Conservation (phyloP, 176 grass and related monocot species). For the Chrysopogon serrulatus region DNA sequence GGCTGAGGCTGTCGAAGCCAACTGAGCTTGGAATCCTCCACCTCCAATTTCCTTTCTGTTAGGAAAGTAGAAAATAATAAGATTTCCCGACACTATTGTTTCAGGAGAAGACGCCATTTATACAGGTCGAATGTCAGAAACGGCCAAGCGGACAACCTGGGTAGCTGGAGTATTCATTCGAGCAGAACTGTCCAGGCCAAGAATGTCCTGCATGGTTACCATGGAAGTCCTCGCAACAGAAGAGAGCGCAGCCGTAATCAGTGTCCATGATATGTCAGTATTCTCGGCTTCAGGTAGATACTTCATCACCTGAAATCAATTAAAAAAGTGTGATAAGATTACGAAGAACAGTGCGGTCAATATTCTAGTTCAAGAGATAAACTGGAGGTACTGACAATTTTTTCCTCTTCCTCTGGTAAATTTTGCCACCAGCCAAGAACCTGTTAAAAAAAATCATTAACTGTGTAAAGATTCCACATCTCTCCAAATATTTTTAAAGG, state of each 20-base stretch:
- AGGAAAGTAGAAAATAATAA: background rate
- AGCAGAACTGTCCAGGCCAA: conserved; percentile 65
- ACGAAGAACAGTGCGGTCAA: background rate
- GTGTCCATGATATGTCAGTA: conserved; percentile 54
- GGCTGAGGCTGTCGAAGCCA: conserved; percentile 52
- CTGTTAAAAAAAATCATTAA: conserved; percentile 29
- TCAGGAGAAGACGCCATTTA: background rate
- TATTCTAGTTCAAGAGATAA: background rate
- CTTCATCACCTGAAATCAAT: conserved; percentile 55
- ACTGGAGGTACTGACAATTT: conserved; percentile 41
- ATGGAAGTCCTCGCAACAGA: conserved; percentile 75
- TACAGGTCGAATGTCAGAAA: background rate
- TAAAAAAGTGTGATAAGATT: background rate
- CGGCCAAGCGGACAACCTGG: conserved; percentile 34
- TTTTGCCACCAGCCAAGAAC: conserved; percentile 79
- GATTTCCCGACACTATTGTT: background rate
- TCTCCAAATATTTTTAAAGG: background rate
- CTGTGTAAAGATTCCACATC: background rate
- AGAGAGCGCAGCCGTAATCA: conserved; percentile 58
- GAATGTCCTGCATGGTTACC: conserved; percentile 82
- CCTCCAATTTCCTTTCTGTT: conserved; percentile 84
- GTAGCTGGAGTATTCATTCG: conserved; percentile 94
- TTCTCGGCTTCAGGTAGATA: conserved; percentile 48
- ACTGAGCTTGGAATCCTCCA: conserved; percentile 75
- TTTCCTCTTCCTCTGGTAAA: conserved; percentile 66